Conservation (phyloP, 768 basidiomycete genomes). For the Agaricus blazei region DNA sequence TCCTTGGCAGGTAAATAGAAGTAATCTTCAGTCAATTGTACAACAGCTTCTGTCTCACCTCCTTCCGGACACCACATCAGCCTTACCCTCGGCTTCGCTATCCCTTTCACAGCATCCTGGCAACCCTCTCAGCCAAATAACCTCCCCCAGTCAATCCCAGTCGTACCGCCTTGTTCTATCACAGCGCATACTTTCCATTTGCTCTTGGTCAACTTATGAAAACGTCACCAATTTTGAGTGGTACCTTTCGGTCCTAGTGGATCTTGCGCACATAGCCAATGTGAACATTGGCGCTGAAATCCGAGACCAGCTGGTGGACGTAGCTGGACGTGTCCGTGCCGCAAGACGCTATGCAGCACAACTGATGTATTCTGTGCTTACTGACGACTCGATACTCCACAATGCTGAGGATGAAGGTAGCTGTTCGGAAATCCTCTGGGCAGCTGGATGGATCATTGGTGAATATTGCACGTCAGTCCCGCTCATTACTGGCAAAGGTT, state of each 20-base stretch:
- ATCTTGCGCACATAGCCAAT: conserved; percentile 82
- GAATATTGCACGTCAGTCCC: conserved; percentile 82
- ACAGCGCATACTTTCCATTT: conserved; percentile 80
- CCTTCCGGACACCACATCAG: conserved; percentile 49
- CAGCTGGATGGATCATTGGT: conserved; percentile 95
- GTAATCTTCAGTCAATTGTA: conserved; percentile 85
- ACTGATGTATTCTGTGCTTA: conserved; percentile 76
- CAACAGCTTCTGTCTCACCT: conserved; percentile 89
- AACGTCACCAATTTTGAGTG: conserved; percentile 94
- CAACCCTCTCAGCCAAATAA: conserved; percentile 29
- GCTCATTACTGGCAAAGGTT: not conserved
- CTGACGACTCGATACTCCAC: conserved; percentile 69
- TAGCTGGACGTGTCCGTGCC: conserved; percentile 75
- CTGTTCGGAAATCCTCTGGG: conserved; percentile 85
- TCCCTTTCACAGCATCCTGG: conserved; percentile 41
- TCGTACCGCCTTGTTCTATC: conserved; percentile 84
- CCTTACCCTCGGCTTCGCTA: conserved; percentile 57
- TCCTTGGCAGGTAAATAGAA: conserved; percentile 62
- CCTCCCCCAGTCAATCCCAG: conserved; percentile 64
- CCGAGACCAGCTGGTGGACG: conserved; percentile 80
- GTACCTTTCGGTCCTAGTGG: conserved; percentile 93
- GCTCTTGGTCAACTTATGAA: conserved; percentile 78
- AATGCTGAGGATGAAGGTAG: conserved; percentile 65
- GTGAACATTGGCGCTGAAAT: conserved; percentile 76
- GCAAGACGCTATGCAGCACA: conserved; percentile 77